These are phyloP conservation scores for Ramaria sp. DNA, from an alignment of 768 basidiomycete genomes.

Conservation along the genomic window DNA sequence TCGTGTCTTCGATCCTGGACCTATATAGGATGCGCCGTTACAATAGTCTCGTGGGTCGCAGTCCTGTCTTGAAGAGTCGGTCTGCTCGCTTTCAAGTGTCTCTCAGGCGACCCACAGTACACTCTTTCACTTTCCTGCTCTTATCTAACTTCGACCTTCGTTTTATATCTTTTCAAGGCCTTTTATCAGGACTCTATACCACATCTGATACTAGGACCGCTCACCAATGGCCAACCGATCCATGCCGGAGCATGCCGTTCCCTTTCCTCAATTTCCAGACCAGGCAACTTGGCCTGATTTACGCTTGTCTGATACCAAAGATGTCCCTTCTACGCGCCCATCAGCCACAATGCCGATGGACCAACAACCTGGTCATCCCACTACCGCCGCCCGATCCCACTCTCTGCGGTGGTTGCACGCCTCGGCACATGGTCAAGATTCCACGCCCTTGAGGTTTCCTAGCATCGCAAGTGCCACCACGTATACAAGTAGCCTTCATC, in stretches of 20 bases:
- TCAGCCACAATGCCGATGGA: neutral
- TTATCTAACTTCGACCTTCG: too few relatives aligned
- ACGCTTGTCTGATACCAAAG: neutral
- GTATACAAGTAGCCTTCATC: neutral
- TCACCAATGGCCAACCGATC: neutral
- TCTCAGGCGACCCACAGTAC: too few relatives aligned
- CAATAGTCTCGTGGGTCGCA: too few relatives aligned
- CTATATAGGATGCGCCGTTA: too few relatives aligned
- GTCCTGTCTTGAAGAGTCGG: too few relatives aligned
- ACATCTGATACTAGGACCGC: too few relatives aligned
- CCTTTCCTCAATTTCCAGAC: neutral
- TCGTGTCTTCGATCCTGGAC: too few relatives aligned
- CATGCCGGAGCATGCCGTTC: neutral
- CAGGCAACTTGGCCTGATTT: neutral
- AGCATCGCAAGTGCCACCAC: neutral
- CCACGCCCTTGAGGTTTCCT: neutral
- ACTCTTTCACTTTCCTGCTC: neutral
- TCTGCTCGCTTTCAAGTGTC: too few relatives aligned
- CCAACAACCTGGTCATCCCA: neutral
- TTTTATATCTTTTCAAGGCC: too few relatives aligned
- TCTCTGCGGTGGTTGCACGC: neutral
- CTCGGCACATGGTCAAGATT: neutral
- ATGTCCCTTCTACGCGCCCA: neutral
- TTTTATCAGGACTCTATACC: too few relatives aligned
- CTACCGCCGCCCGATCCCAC: neutral